These are phyloP conservation scores for Colletotrichum sp. DNA, from an alignment of 2,329 filamentous ascomycete species.

Conservation along the genomic window DNA sequence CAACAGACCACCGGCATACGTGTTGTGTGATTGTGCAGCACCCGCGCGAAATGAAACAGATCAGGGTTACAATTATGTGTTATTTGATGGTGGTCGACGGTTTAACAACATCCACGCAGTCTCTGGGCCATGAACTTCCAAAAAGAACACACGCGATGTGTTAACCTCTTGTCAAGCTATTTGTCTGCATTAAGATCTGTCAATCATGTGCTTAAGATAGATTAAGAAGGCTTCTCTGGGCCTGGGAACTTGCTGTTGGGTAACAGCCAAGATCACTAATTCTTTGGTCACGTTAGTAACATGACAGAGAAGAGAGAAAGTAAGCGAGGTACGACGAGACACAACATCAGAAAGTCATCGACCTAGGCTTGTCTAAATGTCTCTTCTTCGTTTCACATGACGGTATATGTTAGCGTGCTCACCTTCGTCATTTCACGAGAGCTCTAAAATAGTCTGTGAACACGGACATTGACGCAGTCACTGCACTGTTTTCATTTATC, in stretches of 20 bases:
- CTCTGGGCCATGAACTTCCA: accelerated
- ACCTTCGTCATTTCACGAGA: neutral
- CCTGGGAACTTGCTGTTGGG: neutral
- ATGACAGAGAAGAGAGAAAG: neutral
- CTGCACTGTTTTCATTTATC: neutral
- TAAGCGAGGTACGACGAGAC: neutral
- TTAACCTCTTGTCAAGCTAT: accelerated
- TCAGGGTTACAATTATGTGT: neutral
- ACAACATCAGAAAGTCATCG: neutral
- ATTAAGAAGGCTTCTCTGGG: neutral
- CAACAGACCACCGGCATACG: accelerated
- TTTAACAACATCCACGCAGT: neutral
- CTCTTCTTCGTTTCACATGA: neutral
- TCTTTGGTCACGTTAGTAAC: neutral
- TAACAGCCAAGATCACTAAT: neutral
- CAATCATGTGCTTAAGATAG: neutral
- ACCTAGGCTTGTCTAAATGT: neutral
- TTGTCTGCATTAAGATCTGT: accelerated
- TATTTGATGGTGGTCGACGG: neutral
- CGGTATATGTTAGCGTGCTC: neutral
- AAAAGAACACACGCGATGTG: neutral
- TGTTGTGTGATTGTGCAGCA: neutral
- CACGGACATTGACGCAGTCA: accelerated
- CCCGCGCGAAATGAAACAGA: neutral
- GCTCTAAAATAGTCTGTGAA: neutral